Base-by-base conservation (phyloP, 768 basidiomycete genomes). In the Suillus bovinus region DNA sequence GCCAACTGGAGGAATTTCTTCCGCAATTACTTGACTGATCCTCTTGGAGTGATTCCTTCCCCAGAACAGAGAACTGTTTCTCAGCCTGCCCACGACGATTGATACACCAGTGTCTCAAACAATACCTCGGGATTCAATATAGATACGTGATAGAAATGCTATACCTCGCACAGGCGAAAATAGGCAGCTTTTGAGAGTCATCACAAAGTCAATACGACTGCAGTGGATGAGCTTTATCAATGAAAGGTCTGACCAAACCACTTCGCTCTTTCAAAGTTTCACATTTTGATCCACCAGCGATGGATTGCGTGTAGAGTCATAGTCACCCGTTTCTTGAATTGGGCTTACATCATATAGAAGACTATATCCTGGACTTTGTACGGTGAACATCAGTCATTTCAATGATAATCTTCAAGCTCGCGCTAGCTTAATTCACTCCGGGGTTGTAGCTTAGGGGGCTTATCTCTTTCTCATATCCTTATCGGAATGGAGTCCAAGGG, bases 1-100 rank as follows among this genome's bases (percentile, higher is more conserved):
- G 85, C 82, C 1, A 81, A 77, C 47, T 95, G 91, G 93, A 81
- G 89, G 34, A 82, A 81, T 67, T 94, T 95, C 74, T 77, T 94
- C 58, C 80, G 81, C 54, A 83, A 83, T 9, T 94, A 89, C 71
- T 77, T 92, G 66, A 74, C 74, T 60, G 77, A 86, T 69, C 86
- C 86, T 13, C 71, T 68, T 14, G 79, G 75, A 9, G 67, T 80
- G 20, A 71, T 85, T 3, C 79, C 80, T 14, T 82, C 84, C 16
- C 87, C 85, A 4, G 64, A 64, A 5, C 67, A 68, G 24, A 64
- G 64, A n/a, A 60, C 66, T 4, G 49, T 68, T 7, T 81, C 80
- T 8, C 74, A 73, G 44, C 69, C 81, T 29, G 17, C 29, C 50
- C 11, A 20, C 20, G 29, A 33, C 5, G 29, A 52, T 13, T 52